Conservation (phyloP, 2,329 filamentous ascomycete genomes). For the Hypocrella siamensis region DNA sequence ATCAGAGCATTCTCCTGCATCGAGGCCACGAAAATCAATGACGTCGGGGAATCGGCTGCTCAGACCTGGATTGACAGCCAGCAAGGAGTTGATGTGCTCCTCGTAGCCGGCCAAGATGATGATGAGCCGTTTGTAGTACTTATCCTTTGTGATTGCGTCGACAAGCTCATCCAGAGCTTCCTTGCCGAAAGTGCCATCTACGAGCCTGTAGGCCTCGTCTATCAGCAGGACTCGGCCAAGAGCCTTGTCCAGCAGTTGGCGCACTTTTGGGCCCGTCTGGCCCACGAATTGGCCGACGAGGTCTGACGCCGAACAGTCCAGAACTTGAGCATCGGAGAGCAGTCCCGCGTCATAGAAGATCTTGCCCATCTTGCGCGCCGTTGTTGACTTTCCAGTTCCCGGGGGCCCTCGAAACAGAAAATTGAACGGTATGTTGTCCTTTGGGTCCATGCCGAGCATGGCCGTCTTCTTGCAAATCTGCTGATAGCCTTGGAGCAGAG, state of each 20-base stretch:
- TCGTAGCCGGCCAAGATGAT: constrained; percentile 57
- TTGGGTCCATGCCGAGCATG: constrained; percentile 11
- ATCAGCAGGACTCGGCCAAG: constrained; percentile 55
- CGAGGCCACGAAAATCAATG: constrained; percentile 36
- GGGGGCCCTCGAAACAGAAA: constrained; percentile 53
- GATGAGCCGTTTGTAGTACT: constrained; percentile 43
- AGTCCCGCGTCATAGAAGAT: constrained; percentile 64
- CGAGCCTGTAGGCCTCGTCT: constrained; percentile 55
- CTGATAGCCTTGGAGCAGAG: constrained; percentile 38
- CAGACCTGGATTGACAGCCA: constrained; percentile 45
- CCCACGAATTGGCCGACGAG: constrained; percentile 54
- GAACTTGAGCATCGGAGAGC: constrained; percentile 39
- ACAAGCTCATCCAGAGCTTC: constrained; percentile 40
- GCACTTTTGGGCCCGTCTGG: constrained; percentile 52
- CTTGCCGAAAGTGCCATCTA: constrained; percentile 37
- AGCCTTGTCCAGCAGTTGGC: constrained; percentile 38
- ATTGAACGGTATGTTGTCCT: constrained; percentile 41
- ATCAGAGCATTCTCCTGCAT: constrained; percentile 21
- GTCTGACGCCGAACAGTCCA: constrained; percentile 53
- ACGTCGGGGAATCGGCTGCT: constrained; percentile 49
- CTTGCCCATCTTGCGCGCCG: constrained; percentile 57
- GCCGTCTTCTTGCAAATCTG: constrained; percentile 19
- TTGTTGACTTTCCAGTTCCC: constrained; percentile 60
- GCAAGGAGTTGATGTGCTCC: constrained; percentile 46
- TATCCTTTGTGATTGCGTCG: constrained; percentile 35